These are phyloP conservation scores for Starmerella ratchasimensis DNA, from an alignment of 805 yeast species.

Conservation along the genomic window DNA sequence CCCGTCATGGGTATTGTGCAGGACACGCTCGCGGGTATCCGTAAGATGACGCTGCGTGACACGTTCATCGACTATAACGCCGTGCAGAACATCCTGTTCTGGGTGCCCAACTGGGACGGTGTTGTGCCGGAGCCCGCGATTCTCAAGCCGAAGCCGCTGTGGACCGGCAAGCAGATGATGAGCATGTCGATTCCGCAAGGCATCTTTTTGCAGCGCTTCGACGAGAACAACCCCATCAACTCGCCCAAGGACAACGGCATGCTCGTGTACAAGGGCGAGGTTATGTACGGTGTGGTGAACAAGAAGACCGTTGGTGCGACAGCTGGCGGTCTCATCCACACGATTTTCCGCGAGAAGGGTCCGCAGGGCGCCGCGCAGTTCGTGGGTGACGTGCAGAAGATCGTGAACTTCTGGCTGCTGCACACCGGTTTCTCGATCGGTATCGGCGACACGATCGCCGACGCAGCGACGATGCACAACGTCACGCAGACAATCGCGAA, in stretches of 20 bases:
- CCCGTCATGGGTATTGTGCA: conserved; percentile 99
- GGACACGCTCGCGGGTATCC: conserved; percentile 92
- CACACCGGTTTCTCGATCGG: conserved; percentile 98
- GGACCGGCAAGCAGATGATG: conserved; percentile 94
- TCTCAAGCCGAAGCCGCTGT: conserved; percentile 82
- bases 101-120: conserved; percentile 99
- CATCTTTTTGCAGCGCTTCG: conserved; percentile 85
- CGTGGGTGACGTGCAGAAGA: conserved; percentile 86
- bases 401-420: conserved; percentile 89
- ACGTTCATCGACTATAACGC: conserved; percentile 78
- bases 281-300: conserved; percentile 95
- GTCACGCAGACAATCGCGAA: conserved; percentile 85
- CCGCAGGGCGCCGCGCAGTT: conserved; percentile 77
- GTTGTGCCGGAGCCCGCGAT: conserved; percentile 92
- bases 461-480: conserved; percentile 85
- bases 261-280: conserved; percentile 89
- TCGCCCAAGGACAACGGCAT: conserved; percentile 92
- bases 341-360: conserved; percentile 96
- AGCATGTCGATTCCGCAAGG: conserved; percentile 93
- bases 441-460: conserved; percentile 99
- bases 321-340: conserved; percentile 94
- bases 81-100: conserved; percentile 89
- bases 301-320: conserved; percentile 98
- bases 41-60: conserved; percentile 90
- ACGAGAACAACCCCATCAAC: conserved; percentile 68